A percentile compares a stretch with the other conserved stretches of the same genome.
phyloP scores from a whole-genome alignment of 2,329 filamentous ascomycete genomes.

The Coniochaeta hoffmannii region DNA sequence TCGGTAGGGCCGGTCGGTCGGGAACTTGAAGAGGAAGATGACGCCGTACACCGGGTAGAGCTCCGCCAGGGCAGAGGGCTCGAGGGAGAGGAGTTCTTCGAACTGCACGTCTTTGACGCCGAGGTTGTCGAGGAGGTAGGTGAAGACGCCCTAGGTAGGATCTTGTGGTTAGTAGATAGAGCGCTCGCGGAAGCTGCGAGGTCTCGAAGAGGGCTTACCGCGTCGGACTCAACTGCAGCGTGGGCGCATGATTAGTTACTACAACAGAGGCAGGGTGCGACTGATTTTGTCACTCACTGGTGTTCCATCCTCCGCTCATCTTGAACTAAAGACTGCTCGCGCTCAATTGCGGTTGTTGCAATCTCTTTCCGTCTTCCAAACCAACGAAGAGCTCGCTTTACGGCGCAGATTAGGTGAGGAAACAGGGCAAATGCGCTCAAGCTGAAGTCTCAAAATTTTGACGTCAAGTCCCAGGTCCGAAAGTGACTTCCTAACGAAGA shows the following conservation, averaged over 20 bases:
- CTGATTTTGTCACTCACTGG: constrained; percentile 46
- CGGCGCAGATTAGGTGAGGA: too few relatives aligned
- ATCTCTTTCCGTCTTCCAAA: too few relatives aligned
- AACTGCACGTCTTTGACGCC: constrained; percentile 93
- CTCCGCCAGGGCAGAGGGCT: constrained; percentile 63
- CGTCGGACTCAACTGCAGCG: constrained; percentile 75
- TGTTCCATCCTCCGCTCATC: constrained; percentile 71
- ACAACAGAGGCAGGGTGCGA: background rate
- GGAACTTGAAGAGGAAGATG: constrained; percentile 99
- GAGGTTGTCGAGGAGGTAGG: constrained; percentile 83
- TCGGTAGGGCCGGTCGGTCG: constrained; percentile 58
- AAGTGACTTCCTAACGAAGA: too few relatives aligned
- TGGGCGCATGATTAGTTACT: constrained; percentile 6
- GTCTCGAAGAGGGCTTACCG: constrained; percentile 54
- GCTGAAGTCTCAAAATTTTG: too few relatives aligned
- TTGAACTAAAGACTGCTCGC: constrained; percentile 4
- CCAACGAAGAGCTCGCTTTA: too few relatives aligned
- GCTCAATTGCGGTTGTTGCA: background rate
- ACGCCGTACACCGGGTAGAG: constrained; percentile 84
- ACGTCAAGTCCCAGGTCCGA: too few relatives aligned
- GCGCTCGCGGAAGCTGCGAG: background rate
- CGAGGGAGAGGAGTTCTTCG: constrained; percentile 88
- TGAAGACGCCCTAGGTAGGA: constrained; percentile 79
- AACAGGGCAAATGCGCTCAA: too few relatives aligned
- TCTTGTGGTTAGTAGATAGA: background rate